Evolutionary conservation across 2,329 filamentous ascomycete genomes (phyloP).

Genomic region (Cladosporium sp.): DNA sequence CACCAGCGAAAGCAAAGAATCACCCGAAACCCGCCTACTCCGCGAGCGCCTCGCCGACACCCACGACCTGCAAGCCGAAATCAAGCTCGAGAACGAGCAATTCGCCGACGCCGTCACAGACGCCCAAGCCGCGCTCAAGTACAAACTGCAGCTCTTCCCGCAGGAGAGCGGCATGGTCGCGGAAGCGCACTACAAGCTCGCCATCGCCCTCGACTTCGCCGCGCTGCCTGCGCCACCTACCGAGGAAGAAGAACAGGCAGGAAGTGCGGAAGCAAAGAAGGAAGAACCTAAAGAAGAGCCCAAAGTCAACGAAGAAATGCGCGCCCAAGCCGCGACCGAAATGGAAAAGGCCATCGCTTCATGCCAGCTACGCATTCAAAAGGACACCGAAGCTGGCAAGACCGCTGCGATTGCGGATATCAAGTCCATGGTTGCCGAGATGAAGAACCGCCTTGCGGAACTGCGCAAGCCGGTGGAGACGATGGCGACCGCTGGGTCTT

Average conservation of each 20-base stretch:
- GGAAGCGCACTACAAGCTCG: conserved; percentile 95
- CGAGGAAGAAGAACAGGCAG: conserved; percentile 41
- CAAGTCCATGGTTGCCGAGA: conserved; percentile 75
- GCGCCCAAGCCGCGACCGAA: conserved; percentile 70
- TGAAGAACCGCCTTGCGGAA: conserved; percentile 75
- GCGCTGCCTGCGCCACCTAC: conserved; percentile 69
- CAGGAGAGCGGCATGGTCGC: conserved; percentile 83
- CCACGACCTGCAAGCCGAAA: conserved; percentile 91
- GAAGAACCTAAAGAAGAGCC: conserved; percentile 41
- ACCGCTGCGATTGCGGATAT: conserved; percentile 73
- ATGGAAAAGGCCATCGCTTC: conserved; percentile 74
- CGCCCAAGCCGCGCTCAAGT: conserved; percentile 71
- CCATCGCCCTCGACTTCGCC: conserved; percentile 89
- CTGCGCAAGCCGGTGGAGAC: conserved; percentile 65
- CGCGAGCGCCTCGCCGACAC: conserved; percentile 90
- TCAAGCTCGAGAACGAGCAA: conserved; percentile 94
- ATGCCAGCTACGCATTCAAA: conserved; percentile 69
- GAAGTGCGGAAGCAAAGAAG: conserved; percentile 41
- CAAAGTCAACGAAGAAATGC: conserved; percentile 66
- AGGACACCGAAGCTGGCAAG: conserved; percentile 57
- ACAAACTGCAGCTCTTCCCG: conserved; percentile 78
- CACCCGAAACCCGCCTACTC: conserved; percentile 56
- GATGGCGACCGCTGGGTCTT: conserved; percentile 54
- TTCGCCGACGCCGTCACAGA: conserved; percentile 88
- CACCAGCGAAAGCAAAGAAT: background rate